These are phyloP conservation scores for Jamesozyma hellenica DNA, from an alignment of 805 yeast genomes.

Conservation along the genomic window DNA sequence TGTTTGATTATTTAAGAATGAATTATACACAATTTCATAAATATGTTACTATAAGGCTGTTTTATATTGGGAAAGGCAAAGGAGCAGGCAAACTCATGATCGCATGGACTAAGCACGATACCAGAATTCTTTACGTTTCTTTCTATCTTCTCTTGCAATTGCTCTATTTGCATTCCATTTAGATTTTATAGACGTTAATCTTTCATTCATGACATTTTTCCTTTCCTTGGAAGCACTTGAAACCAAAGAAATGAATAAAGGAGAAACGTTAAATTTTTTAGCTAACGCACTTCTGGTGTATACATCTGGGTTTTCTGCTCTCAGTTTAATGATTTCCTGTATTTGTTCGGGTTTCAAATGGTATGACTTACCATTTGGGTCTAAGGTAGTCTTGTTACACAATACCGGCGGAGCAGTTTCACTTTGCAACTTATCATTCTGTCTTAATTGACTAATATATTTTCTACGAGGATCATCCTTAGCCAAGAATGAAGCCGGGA, in stretches of 20 bases:
- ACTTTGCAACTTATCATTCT: conserved; percentile 22
- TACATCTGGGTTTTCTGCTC: conserved; percentile 46
- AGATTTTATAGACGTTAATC: conserved; percentile 37
- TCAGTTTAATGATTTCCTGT: conserved; percentile 44
- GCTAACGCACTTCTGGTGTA: conserved; percentile 61
- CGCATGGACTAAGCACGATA: conserved; percentile 34
- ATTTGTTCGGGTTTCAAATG: conserved; percentile 50
- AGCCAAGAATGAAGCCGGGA: conserved; percentile 67
- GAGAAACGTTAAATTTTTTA: conserved; percentile 43
- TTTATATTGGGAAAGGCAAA: too few species aligned
- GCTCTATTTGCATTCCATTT: conserved; percentile 41
- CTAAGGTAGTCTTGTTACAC: conserved; percentile 17
- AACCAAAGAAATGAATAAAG: conserved; percentile 43
- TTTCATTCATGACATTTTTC: conserved; percentile 35
- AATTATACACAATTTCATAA: too few species aligned
- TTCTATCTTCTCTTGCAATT: conserved; percentile 45
- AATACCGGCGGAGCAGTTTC: conserved; percentile 35
- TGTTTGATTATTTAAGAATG: not conserved
- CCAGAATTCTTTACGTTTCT: conserved; percentile 54
- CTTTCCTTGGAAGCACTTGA: conserved; percentile 37
- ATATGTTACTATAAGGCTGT: too few species aligned
- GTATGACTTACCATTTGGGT: conserved; percentile 31
- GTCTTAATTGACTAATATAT: conserved; percentile 18
- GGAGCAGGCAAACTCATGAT: too few species aligned
- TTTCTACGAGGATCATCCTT: conserved; percentile 45